Evolutionary conservation across 148 eudicot genomes (phyloP).

Genomic region (Bassia scoparia): DNA sequence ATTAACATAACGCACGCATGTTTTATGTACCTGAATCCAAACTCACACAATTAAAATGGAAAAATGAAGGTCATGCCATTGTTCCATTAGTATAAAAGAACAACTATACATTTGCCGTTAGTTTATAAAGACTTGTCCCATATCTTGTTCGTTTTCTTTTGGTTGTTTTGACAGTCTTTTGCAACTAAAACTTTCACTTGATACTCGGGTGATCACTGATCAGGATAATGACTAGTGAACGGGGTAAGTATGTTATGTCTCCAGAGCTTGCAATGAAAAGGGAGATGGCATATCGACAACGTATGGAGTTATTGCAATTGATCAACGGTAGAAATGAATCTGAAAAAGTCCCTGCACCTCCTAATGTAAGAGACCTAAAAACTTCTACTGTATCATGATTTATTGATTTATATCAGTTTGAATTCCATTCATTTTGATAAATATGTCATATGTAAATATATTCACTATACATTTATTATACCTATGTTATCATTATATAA

Average conservation of each 20-base stretch:
- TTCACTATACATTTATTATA: no score
- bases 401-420: no score
- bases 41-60: slow-evolving; percentile 22
- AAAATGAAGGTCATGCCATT: background rate
- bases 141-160: background rate
- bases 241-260: slow-evolving; percentile 30
- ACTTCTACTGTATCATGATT: background rate
- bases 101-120: background rate
- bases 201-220: background rate
- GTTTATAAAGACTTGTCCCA: background rate
- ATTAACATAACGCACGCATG: background rate
- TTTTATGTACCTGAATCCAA: background rate
- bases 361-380: slow-evolving; percentile 24
- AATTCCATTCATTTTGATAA: no score
- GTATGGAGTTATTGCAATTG: slow-evolving; percentile 5
- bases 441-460: no score
- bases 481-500: no score
- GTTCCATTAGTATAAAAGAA: background rate
- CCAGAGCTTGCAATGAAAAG: slow-evolving; percentile 41
- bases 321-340: background rate
- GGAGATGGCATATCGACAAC: slow-evolving; percentile 38
- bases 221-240: slow-evolving; percentile 28
- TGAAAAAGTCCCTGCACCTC: background rate
- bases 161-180: background rate
- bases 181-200: background rate